Percentiles rank a stretch among this genome's conserved stretches.
Conservation (phyloP, 192 early-diverging fungal genomes). For the Glomus cerebriforme region DNA sequence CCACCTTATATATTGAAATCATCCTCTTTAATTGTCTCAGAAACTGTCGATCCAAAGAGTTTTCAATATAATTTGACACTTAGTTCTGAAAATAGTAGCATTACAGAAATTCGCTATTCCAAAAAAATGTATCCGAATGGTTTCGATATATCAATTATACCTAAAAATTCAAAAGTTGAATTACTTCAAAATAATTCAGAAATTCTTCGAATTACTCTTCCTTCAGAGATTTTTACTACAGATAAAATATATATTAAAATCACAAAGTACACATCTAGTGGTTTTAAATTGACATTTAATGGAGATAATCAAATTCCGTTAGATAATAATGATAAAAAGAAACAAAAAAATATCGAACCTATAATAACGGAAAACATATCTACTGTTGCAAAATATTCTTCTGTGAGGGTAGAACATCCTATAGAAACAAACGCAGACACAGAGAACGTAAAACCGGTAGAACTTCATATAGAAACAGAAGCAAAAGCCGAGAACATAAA, state of each 20-base stretch:
- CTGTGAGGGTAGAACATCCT: no score
- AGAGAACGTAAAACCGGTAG: no score
- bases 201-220: not conserved
- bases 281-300: not conserved
- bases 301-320: not conserved
- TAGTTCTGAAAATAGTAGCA: conserved; percentile 40
- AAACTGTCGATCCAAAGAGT: conserved; percentile 43
- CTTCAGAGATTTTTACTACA: not conserved
- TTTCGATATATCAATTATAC: conserved; percentile 46
- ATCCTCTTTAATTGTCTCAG: conserved; percentile 46
- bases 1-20: conserved; percentile 56
- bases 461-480: no score
- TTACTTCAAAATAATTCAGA: not conserved
- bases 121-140: conserved; percentile 48
- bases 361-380: not conserved
- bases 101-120: conserved; percentile 50
- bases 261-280: not conserved
- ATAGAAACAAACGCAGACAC: no score
- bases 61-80: conserved; percentile 47
- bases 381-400: not conserved
- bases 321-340: not conserved
- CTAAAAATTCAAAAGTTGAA: conserved; percentile 40
- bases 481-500: no score
- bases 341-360: no score
- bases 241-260: not conserved